Percentiles rank a stretch among this genome's conserved stretches.
Conservation (phyloP, 2,329 filamentous ascomycete genomes). For the Ascochyta koolunga region DNA sequence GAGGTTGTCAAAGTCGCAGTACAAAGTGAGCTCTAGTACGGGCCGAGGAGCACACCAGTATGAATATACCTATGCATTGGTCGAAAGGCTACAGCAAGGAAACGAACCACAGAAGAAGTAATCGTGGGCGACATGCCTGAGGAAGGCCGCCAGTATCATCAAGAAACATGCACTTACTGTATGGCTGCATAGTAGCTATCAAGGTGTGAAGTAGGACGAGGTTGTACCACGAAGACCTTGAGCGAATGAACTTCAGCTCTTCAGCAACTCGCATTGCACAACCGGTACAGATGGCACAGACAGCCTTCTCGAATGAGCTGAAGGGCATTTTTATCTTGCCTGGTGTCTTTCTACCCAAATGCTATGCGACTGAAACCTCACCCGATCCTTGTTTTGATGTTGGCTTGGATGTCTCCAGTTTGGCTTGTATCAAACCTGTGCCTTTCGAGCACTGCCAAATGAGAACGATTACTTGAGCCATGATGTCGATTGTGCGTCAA, state of each 20-base stretch:
- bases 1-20: conserved; percentile 33
- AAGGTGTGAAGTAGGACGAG: neutral
- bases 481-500: neutral
- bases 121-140: neutral
- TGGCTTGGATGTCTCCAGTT: too few relatives aligned
- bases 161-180: neutral
- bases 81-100: too few relatives aligned
- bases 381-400: neutral
- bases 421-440: too few relatives aligned
- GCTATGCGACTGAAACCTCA: neutral
- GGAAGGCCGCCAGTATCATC: neutral
- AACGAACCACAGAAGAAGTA: neutral
- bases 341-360: neutral
- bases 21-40: conserved; percentile 29
- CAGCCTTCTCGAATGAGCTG: too few relatives aligned
- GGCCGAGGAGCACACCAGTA: neutral
- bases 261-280: neutral
- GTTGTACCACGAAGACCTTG: neutral
- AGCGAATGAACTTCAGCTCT: neutral
- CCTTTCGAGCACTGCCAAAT: too few relatives aligned
- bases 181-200: neutral
- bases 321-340: too few relatives aligned
- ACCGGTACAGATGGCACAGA: neutral
- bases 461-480: neutral
- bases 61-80: neutral